phyloP scores from a whole-genome alignment of 139 green algal genomes.

The Chlorella ohadii region DNA sequence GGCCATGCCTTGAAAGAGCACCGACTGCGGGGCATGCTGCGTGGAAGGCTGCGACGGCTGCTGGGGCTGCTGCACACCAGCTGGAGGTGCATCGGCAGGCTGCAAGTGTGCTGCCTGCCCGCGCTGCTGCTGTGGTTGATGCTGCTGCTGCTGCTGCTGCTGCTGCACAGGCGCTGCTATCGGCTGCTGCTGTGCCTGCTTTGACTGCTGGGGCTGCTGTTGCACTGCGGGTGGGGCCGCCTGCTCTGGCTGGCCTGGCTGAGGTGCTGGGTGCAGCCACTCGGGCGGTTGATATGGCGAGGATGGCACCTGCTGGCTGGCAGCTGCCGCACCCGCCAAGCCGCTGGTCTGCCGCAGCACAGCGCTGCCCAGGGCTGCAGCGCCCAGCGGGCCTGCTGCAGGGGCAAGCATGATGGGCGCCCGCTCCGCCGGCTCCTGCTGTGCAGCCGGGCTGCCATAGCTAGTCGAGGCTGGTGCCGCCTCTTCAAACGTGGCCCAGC shows the following conservation, averaged over 20 bases:
- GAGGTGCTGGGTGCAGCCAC: background rate
- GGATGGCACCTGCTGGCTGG: background rate
- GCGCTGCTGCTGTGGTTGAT: background rate
- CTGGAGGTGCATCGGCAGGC: no score
- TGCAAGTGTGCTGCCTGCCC: background rate
- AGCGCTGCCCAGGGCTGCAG: background rate
- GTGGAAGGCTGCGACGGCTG: background rate
- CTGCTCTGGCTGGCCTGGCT: background rate
- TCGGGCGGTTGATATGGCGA: background rate
- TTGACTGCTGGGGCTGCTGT: background rate
- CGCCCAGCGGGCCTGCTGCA: background rate
- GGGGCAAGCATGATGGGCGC: background rate
- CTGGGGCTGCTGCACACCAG: background rate
- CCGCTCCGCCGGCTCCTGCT: background rate
- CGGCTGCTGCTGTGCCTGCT: background rate
- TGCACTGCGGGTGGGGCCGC: background rate
- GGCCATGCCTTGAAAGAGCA: background rate
- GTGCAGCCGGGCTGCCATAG: slow-evolving; percentile 14
- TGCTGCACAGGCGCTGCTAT: background rate
- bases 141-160: background rate
- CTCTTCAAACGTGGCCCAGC: slow-evolving; percentile 9
- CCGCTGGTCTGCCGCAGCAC: background rate
- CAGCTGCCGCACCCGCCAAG: background rate
- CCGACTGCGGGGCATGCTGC: background rate
- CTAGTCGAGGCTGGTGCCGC: background rate